Conservation (phyloP, 805 yeast species). For the Saturnispora gosingensis region DNA sequence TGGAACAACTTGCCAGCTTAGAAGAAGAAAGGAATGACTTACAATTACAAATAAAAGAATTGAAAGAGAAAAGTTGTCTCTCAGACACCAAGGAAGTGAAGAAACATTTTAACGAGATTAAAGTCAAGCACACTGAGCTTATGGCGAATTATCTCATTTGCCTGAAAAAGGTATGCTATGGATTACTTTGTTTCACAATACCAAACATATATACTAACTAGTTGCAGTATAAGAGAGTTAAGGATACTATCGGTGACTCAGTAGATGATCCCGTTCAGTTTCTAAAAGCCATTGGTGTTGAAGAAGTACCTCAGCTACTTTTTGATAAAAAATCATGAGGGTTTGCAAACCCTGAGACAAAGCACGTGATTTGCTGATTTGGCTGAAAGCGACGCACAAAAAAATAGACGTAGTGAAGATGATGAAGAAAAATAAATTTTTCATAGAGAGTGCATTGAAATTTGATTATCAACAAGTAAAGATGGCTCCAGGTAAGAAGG, state of each 20-base stretch:
- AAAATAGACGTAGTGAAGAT: constrained; percentile 59
- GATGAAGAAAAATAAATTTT: constrained; percentile 29
- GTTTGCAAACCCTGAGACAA: constrained; percentile 1
- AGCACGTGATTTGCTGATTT: constrained; percentile 1
- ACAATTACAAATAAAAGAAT: not conserved
- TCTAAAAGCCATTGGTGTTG: constrained; percentile 7
- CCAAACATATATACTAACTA: not conserved
- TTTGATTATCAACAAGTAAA: constrained; percentile 70
- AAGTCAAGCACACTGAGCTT: not conserved
- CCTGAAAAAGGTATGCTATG: not conserved
- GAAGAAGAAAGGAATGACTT: not conserved
- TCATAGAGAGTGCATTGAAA: constrained; percentile 56
- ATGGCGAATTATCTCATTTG: not conserved
- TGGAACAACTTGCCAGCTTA: not conserved
- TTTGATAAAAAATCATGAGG: not conserved
- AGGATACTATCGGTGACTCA: constrained; percentile 9
- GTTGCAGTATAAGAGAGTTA: constrained; percentile 8
- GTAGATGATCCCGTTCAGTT: constrained; percentile 10
- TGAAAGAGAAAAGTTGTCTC: not conserved
- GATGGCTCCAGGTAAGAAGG: constrained; percentile 47
- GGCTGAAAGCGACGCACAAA: constrained; percentile 89
- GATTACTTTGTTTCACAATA: not conserved
- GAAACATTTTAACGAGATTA: not conserved
- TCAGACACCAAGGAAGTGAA: not conserved
- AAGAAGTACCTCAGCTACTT: not conserved